Conservation (phyloP, 2,329 filamentous ascomycete species). For the Nigrograna mackinnonii region DNA sequence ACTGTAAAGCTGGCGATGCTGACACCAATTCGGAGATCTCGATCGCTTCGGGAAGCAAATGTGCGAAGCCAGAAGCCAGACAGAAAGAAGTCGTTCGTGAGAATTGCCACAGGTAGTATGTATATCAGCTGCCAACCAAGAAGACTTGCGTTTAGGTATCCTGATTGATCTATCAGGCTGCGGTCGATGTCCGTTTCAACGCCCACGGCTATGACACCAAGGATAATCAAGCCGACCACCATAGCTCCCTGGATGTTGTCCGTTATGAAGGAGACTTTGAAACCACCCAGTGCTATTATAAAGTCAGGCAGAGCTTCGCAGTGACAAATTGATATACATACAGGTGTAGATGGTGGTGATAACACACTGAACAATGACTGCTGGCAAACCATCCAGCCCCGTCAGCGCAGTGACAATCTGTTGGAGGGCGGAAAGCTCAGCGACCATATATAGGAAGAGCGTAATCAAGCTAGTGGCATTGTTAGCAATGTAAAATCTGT, state of each 20-base stretch:
- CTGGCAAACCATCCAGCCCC: constrained; percentile 72
- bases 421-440: constrained; percentile 79
- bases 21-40: constrained; percentile 75
- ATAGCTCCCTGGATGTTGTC: constrained; percentile 81
- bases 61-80: constrained; percentile 84
- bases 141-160: constrained; percentile 68
- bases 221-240: constrained; percentile 74
- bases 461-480: constrained; percentile 65
- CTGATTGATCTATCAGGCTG: constrained; percentile 68
- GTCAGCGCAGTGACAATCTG: constrained; percentile 77
- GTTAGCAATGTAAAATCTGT: too few species aligned
- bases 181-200: constrained; percentile 73
- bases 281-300: constrained; percentile 73
- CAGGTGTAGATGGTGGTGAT: constrained; percentile 85
- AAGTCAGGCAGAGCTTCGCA: constrained; percentile 9
- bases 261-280: constrained; percentile 82
- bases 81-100: constrained; percentile 87
- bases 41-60: constrained; percentile 79
- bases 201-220: constrained; percentile 78
- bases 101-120: constrained; percentile 77
- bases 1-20: constrained; percentile 67
- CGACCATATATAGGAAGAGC: constrained; percentile 85
- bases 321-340: constrained; percentile 41
- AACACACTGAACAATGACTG: constrained; percentile 75
- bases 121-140: constrained; percentile 86